Conservation (phyloP, 73 alveolate species). For the Blepharisma stoltei region DNA sequence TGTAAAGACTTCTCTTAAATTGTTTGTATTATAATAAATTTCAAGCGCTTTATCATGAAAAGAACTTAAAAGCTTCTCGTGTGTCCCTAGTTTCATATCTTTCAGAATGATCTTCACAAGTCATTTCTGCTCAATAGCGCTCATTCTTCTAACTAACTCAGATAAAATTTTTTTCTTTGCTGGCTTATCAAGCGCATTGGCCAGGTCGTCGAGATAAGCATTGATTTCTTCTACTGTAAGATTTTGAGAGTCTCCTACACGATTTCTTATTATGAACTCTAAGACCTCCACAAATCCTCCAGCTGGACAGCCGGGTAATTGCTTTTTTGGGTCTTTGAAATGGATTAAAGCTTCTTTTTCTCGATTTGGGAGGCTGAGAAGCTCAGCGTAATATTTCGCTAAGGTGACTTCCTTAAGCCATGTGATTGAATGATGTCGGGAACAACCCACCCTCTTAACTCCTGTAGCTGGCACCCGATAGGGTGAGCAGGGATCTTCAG, state of each 20-base stretch:
- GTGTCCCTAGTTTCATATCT: slow-evolving; percentile 84
- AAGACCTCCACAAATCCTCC: slow-evolving; percentile 91
- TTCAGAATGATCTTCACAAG: slow-evolving; percentile 81
- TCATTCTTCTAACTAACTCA: slow-evolving; percentile 66
- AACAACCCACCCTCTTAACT: no score
- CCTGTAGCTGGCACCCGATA: no score
- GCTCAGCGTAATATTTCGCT: slow-evolving; percentile 78
- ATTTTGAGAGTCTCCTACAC: slow-evolving; percentile 59
- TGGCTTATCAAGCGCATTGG: slow-evolving; percentile 68
- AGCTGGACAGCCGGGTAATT: slow-evolving; percentile 78
- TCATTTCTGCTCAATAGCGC: slow-evolving; percentile 89
- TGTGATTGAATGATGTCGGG: no score
- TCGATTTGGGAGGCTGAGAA: slow-evolving; percentile 73
- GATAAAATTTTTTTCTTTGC: slow-evolving; percentile 65
- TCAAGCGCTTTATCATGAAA: slow-evolving; percentile 91
- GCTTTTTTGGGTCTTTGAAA: slow-evolving; percentile 88
- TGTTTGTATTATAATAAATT: slow-evolving; percentile 82
- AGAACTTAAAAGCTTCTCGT: slow-evolving; percentile 78
- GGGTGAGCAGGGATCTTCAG: no score
- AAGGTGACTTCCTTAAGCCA: slow-evolving; percentile 80
- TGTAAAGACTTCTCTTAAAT: slow-evolving; percentile 79
- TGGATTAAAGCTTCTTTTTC: slow-evolving; percentile 81
- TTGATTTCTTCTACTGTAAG: slow-evolving; percentile 71
- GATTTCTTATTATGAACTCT: slow-evolving; percentile 59
- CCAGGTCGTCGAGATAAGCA: slow-evolving; percentile 70